These are phyloP conservation scores for Aleurites moluccanus DNA, from an alignment of 441 rosid genomes.

Conservation along the genomic window DNA sequence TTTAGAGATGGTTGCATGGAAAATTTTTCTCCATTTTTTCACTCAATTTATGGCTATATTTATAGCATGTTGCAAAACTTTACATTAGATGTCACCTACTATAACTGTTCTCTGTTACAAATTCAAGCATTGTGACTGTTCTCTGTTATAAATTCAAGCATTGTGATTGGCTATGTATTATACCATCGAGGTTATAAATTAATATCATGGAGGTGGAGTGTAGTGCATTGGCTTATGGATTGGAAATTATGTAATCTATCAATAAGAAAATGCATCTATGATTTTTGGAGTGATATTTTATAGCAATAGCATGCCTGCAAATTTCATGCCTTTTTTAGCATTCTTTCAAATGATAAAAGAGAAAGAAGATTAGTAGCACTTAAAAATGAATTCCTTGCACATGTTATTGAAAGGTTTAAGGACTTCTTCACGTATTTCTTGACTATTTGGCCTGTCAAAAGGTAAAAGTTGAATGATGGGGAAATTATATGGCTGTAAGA, in stretches of 20 bases:
- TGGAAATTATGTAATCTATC: neutral
- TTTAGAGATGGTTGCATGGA: neutral
- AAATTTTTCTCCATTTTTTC: no score
- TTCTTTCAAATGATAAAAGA: neutral
- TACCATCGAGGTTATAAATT: neutral
- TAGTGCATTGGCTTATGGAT: neutral
- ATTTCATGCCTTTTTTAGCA: neutral
- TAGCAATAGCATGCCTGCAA: neutral
- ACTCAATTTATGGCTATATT: no score
- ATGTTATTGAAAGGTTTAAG: neutral
- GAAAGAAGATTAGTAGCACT: neutral
- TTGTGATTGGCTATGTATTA: neutral
- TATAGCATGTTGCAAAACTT: neutral
- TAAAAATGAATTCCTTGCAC: neutral
- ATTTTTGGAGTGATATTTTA: neutral
- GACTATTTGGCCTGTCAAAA: neutral
- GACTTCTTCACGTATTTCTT: neutral
- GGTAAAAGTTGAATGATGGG: neutral
- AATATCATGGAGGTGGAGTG: neutral
- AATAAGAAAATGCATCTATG: neutral
- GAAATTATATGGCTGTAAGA: neutral
- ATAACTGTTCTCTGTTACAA: neutral
- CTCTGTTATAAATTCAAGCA: neutral
- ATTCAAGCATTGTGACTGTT: neutral
- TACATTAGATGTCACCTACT: neutral